Evolutionary conservation across 1,284 basidiomycete species (phyloP).

Genomic region (Takashimella tepidaria): DNA sequence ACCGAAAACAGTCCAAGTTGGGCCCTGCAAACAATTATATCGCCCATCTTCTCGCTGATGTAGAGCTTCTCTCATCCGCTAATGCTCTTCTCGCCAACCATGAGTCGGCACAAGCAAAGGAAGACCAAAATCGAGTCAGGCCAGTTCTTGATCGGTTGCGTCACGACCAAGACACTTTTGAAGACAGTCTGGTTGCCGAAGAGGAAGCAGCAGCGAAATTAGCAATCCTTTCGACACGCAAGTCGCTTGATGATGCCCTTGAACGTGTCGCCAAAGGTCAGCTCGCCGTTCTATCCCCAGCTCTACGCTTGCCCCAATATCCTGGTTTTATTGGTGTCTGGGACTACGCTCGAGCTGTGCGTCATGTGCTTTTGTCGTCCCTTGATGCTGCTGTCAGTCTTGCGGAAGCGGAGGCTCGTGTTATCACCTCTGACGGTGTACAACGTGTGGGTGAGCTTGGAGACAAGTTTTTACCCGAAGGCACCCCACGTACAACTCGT

Average conservation of each 20-base stretch:
- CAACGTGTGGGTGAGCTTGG: conserved; percentile 64
- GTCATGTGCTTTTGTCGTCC: conserved; percentile 65
- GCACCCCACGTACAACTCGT: conserved; percentile 70
- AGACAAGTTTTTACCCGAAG: conserved; percentile 72
- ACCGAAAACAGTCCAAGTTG: conserved; percentile 92
- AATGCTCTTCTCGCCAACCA: conserved; percentile 79
- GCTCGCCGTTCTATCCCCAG: conserved; percentile 52
- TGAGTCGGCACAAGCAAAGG: conserved; percentile 71
- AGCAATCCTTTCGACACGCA: conserved; percentile 57
- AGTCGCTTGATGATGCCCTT: conserved; percentile 64
- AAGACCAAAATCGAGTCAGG: conserved; percentile 64
- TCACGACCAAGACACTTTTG: conserved; percentile 64
- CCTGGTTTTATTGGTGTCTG: conserved; percentile 80
- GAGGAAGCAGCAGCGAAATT: conserved; percentile 70
- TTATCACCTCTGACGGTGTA: conserved; percentile 65
- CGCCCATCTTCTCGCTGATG: conserved; percentile 77
- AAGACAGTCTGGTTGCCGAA: conserved; percentile 68
- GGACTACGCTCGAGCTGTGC: conserved; percentile 85
- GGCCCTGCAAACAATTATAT: conserved; percentile 93
- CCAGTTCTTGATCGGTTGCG: conserved; percentile 87
- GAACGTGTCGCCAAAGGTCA: conserved; percentile 73
- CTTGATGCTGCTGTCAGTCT: conserved; percentile 75
- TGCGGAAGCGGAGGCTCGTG: conserved; percentile 79
- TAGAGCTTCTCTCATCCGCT: conserved; percentile 78
- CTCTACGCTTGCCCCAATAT: conserved; percentile 64